Evolutionary conservation across 2,329 filamentous ascomycete genomes (phyloP), one percentile per base, ranked within the genome.

Genomic region (Penicillium italicum): DNA sequence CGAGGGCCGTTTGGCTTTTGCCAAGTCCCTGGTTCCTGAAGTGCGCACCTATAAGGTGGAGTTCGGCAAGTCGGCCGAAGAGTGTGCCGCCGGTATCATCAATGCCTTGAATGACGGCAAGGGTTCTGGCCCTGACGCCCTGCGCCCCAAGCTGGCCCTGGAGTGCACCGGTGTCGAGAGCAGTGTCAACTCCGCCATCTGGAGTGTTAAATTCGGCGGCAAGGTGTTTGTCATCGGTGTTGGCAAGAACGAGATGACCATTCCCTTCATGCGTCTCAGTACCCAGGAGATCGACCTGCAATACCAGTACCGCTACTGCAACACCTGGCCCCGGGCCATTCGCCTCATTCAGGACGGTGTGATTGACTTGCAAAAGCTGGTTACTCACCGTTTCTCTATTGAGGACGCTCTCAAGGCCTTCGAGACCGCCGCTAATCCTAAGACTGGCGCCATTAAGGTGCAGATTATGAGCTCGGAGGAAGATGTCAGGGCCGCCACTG

Each of bases 221-320:
- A 96, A 95, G 77, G 93, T 97, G 51, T 97, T 97, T 71, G 88
- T 97, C 61, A 95, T 97, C 63, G 93, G 93, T 38, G 92, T 97
- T 3, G 94, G 93, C 63, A 93, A 89, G 81, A 92, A 94, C 73
- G 90, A 97, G 80, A 94, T 97, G 80, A 91, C 85, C 75, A 88
- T 97, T 61, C 93, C 93, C 28, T 97, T 97, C 75, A 97, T 97
- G 93, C 80, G 91, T 49, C 83, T 93, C 55, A 93, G 88, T 67
- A 93, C 92, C 6, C 84, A 90, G 61, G 94, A 97, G 78, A 89
- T 97, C 65, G 93, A 97, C 76, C 80, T 97, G 58, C 90, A 96
- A 77, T 94, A 97, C 75, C 93, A 97, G 79, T 97, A 97, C 79
- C 85, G 94, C 59, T 97, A 97, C 80, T 84, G 83, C 78, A 97